Percentiles rank a stretch among this genome's conserved stretches.
Evolutionary conservation across 768 basidiomycete species (phyloP).

Genomic region (Boletellus sp.): DNA sequence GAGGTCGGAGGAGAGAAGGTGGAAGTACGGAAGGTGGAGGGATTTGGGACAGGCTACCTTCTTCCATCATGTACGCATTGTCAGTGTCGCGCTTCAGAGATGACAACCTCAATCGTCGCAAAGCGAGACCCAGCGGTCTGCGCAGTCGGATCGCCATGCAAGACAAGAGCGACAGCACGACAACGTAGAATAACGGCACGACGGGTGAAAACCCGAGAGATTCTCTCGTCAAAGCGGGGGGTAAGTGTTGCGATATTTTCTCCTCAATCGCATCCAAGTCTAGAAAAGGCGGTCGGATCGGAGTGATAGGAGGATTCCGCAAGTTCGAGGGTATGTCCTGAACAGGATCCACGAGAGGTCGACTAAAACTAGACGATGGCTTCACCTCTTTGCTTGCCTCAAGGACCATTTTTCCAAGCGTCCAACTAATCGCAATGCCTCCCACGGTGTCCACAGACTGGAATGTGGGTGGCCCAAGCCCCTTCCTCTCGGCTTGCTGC

Average conservation of each 20-base stretch:
- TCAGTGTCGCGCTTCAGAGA: slow-evolving; percentile 32
- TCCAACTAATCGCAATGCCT: slow-evolving; percentile 95
- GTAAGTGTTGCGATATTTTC: slow-evolving; percentile 62
- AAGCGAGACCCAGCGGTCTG: slow-evolving; percentile 44
- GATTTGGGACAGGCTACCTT: slow-evolving; percentile 27
- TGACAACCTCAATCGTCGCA: slow-evolving; percentile 45
- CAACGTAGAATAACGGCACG: slow-evolving; percentile 53
- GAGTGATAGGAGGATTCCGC: slow-evolving; percentile 49
- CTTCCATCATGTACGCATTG: slow-evolving; percentile 45
- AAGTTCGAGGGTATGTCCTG: slow-evolving; percentile 56
- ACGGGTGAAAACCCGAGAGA: slow-evolving; percentile 74
- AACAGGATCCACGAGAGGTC: slow-evolving; percentile 70
- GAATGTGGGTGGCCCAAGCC: slow-evolving; percentile 79
- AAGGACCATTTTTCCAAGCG: slow-evolving; percentile 97
- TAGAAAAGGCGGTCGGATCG: slow-evolving; percentile 61
- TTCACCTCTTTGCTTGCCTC: slow-evolving; percentile 90
- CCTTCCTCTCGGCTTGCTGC: slow-evolving; percentile 75
- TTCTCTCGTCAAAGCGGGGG: slow-evolving; percentile 54
- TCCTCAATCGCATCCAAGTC: slow-evolving; percentile 61
- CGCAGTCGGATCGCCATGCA: slow-evolving; percentile 55
- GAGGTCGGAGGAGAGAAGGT: slow-evolving; percentile 25
- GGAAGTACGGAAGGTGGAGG: slow-evolving; percentile 19
- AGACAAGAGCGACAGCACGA: slow-evolving; percentile 41
- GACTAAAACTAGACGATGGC: slow-evolving; percentile 39
- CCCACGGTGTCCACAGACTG: slow-evolving; percentile 91